Base-by-base conservation (phyloP, 768 basidiomycete genomes). In the Paxillus rubicundulus region DNA sequence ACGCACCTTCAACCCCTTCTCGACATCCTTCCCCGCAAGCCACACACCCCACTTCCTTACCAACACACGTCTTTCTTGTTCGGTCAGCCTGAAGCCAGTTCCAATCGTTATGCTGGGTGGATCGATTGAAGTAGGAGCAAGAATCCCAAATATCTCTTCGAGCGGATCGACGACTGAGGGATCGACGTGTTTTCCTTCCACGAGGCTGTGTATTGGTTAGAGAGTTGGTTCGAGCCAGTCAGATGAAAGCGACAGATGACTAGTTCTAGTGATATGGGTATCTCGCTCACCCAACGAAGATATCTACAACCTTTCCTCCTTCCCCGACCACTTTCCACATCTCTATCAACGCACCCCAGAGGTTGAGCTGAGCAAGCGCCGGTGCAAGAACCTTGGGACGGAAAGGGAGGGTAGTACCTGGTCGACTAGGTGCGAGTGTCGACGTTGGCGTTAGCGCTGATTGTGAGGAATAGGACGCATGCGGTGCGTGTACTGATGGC, bases 1-100 rank as follows among this genome's bases (percentile, higher is more conserved):
- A 60, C 64, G 43, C 55, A 89, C 92, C 73, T 84, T 82, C 21
- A 97, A 67, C 4, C 86, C 92, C 40, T 78, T 80, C 21, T 87
- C 84, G 1, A 82, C 73, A 67, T 90, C 84, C 34, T 78, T 77
- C 57, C 78, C 81, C 2, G 84, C 77, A 18, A 97, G 70, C 93
- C 94, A 96, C 8, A 90, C 70, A 3, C 82, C 87, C 84, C 92
- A 94, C 47, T 80, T 77, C 55, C 87, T 84, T 4, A 83, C 80
- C 47, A 92, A 61, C 3, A 71, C 61, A 21, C 81, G 61, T 90
- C 85, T 52, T 76, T 80, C 58, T 2, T 40, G 49, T 55, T 70
- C 57, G n/a, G 38, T 59, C 9, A 68, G 40, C 33, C 14, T 36
- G 9, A 53, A 9, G n/a, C n/a, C 2, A 5, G 27, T 36, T 32